Evolutionary conservation across 108 stramenopile species (phyloP).

Genomic region (Pseudonitzschia pungens): DNA sequence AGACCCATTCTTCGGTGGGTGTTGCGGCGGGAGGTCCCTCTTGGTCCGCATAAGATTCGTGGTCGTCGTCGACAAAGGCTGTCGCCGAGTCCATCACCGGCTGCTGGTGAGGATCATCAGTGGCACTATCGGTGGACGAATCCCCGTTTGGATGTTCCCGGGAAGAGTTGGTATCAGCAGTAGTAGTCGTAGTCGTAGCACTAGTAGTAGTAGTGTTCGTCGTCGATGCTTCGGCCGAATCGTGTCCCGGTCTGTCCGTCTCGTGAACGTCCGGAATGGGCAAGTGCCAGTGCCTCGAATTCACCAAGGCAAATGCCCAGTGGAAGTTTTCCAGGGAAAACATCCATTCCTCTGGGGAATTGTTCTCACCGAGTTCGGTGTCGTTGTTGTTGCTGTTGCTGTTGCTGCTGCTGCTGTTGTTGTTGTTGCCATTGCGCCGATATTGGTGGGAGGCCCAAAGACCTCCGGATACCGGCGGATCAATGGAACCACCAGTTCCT

Average conservation of each 20-base stretch:
- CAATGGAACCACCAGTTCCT: slow-evolving; percentile 48
- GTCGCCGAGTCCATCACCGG: neutral
- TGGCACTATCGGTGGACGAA: too few species aligned
- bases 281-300: slow-evolving; percentile 83
- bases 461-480: slow-evolving; percentile 57
- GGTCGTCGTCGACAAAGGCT: neutral
- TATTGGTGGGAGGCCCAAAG: slow-evolving; percentile 53
- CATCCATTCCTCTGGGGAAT: slow-evolving; percentile 42
- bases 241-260: neutral
- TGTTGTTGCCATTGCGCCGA: neutral
- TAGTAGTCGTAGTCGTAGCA: neutral
- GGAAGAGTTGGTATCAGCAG: neutral
- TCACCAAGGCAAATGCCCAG: slow-evolving; percentile 87
- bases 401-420: neutral
- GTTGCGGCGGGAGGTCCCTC: slow-evolving; percentile 41
- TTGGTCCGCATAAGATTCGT: slow-evolving; percentile 2
- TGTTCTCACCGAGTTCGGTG: neutral
- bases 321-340: slow-evolving; percentile 74
- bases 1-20: slow-evolving; percentile 62
- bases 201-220: neutral
- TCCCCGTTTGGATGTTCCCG: neutral
- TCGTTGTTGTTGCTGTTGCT: neutral
- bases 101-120: neutral
- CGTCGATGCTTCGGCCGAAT: neutral
- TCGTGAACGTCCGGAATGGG: slow-evolving; percentile 35